Conservation (phyloP, 139 green algal genomes). For the Yamagishiella unicocca region DNA sequence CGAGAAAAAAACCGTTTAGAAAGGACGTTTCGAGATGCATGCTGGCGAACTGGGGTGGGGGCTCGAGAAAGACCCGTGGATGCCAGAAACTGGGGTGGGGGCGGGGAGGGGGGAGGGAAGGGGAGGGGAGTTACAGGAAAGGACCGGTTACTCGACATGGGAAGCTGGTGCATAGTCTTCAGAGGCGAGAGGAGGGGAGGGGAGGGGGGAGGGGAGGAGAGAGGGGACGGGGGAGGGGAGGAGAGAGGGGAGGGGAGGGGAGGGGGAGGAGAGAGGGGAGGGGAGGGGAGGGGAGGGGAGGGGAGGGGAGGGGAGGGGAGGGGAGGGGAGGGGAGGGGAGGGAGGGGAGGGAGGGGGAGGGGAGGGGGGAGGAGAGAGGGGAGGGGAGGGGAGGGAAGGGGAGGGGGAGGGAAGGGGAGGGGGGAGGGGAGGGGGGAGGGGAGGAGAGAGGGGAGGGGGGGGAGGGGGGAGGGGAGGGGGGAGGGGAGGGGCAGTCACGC, state of each 20-base stretch:
- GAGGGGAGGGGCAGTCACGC: no score
- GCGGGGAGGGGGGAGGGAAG: no score
- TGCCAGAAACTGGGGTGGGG: no score
- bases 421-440: no score
- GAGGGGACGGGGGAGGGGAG: no score
- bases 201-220: neutral
- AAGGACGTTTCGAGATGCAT: no score
- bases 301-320: neutral
- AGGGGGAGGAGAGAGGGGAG: neutral
- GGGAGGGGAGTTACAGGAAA: neutral
- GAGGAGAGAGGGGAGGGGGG: no score
- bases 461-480: no score
- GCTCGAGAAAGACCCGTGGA: no score
- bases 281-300: neutral
- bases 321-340: neutral
- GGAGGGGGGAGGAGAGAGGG: neutral
- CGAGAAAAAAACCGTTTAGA: no score
- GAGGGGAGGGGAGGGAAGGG: neutral
- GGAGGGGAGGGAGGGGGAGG: neutral
- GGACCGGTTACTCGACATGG: neutral
- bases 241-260: neutral
- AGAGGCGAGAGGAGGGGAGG: neutral
- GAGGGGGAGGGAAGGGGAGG: neutral
- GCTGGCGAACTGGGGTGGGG: no score
- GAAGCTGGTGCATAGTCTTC: neutral